Conservation (phyloP, 306 rosid genomes). For the Argentina anserina region DNA sequence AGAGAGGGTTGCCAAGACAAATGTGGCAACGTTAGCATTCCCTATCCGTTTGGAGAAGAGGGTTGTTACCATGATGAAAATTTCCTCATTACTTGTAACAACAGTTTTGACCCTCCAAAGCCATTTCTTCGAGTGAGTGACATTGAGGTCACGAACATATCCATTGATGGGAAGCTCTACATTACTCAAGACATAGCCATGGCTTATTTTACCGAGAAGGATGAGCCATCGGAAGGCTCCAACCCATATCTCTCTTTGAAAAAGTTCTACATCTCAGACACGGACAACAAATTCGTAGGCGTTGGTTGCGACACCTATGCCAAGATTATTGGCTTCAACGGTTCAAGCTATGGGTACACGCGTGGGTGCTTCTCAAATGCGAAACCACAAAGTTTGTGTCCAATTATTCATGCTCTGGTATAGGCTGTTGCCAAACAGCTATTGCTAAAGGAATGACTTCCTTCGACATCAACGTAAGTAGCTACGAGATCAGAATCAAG, state of each 20-base stretch:
- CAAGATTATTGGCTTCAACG: neutral
- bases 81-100: neutral
- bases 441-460: neutral
- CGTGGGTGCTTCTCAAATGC: neutral
- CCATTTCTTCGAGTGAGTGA: neutral
- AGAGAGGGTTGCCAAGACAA: neutral
- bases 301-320: neutral
- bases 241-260: neutral
- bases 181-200: neutral
- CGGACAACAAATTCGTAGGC: neutral
- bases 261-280: neutral
- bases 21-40: neutral
- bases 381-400: neutral
- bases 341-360: neutral
- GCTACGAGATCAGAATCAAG: neutral
- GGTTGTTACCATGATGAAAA: neutral
- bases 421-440: neutral
- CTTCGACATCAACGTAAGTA: rapidly evolving
- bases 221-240: rapidly evolving
- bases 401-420: neutral
- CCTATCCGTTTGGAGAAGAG: neutral
- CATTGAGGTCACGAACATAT: neutral
- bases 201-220: neutral
- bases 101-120: neutral
- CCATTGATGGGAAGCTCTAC: neutral